phyloP scores from a whole-genome alignment of 495 filamentous ascomycete species.

The Pseudotulostoma volvatum region DNA sequence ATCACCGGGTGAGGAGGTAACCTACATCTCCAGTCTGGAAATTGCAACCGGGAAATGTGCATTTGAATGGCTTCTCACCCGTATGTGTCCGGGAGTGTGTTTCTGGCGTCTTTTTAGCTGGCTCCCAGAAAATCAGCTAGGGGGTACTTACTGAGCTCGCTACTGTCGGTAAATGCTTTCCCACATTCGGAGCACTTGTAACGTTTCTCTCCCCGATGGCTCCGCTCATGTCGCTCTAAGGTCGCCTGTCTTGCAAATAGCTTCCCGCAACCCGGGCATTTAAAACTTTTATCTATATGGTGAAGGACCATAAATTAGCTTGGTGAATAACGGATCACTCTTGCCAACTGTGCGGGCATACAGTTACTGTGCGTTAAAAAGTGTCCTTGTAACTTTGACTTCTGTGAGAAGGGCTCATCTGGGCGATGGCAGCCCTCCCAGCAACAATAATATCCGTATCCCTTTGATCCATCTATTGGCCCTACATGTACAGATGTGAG shows the following conservation, averaged over 20 bases:
- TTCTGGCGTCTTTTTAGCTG: conserved; percentile 20
- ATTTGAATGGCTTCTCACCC: conserved; percentile 36
- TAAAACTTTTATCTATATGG: conserved; percentile 28
- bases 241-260: conserved; percentile 31
- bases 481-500: conserved; percentile 25
- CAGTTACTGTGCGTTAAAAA: conserved; percentile 34
- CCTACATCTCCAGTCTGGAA: conserved; percentile 33
- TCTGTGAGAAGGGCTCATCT: conserved; percentile 32
- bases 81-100: conserved; percentile 36
- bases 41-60: conserved; percentile 30
- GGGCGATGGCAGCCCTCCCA: conserved; percentile 32
- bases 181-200: conserved; percentile 29
- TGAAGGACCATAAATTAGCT: not conserved
- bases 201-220: conserved; percentile 36
- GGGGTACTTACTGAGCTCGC: conserved; percentile 31
- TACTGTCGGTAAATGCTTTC: conserved; percentile 33
- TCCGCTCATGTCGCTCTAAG: conserved; percentile 34
- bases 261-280: conserved; percentile 31
- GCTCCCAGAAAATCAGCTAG: not conserved
- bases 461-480: conserved; percentile 26
- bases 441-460: conserved; percentile 32
- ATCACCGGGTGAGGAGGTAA: too few relatives aligned
- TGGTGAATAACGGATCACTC: too few relatives aligned
- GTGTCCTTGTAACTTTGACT: conserved; percentile 34
- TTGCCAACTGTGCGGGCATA: too few relatives aligned